Base-by-base conservation (phyloP, 768 basidiomycete genomes). In the Clitopilus passeckerianus region DNA sequence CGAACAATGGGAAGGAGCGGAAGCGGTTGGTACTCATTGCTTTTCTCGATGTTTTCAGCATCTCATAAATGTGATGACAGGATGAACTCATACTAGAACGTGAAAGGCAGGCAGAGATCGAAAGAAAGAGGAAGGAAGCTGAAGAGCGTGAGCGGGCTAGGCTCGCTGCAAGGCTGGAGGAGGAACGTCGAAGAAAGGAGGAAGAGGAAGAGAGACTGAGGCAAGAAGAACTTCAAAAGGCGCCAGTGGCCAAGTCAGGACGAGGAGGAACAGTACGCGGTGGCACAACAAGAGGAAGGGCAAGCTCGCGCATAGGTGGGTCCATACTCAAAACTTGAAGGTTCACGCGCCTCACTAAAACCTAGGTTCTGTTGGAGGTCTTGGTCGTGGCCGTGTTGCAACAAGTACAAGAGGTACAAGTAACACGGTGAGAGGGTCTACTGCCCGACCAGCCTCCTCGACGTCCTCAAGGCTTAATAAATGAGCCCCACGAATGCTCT, bases 1-100 rank as follows among this genome's bases (percentile, higher is more conserved):
- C 67, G 87, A 90, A 61, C 74, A 82, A 59, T 93, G 89, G 89
- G 74, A 81, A 57, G 91, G 91, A 1, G 88, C 85, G 37, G 87
- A 89, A 61, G 83, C 77, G 46, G 91, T 90, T 67, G 74, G 27
- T 16, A 41, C 41, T 16, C 10, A 5, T 37, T 41, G 50, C 6
- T 24, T 3, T n/a, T 6, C 30, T 41, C 43, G 33, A 18, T 9
- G 24, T 35, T 27, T 54, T 58, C 20, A 33, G 14, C 5, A 16
- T 14, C 14, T 41, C 54, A 33, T 33, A 52, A 35, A 3, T 34
- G 59, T 18, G 53, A 24, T 58, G 9, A n/a, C 56, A 91, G 90
- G 90, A 92, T 54, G 86, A 87, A 60, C 79, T 77, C 37, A 61
- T 68, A 5, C 59, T 90, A 5, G 77, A 81, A 61, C 78, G 70